Conservation (phyloP, 1,139 yeast genomes). For the Meyerozyma guilliermondii region DNA sequence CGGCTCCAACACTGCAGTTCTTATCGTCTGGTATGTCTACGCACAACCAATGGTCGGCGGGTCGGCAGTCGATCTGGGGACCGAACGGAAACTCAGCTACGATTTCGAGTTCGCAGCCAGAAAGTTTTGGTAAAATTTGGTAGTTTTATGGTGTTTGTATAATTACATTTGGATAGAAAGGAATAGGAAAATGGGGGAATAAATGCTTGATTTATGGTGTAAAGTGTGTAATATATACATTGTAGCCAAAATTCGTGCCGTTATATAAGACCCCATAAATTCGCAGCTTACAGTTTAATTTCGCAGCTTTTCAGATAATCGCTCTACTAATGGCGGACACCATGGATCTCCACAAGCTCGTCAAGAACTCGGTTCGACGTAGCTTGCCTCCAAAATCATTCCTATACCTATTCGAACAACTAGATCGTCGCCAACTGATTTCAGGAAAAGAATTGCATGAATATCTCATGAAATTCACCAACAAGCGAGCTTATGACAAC, state of each 20-base stretch:
- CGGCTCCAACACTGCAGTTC: background rate
- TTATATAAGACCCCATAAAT: background rate
- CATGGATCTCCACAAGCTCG: slow-evolving; percentile 11
- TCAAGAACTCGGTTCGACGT: slow-evolving; percentile 12
- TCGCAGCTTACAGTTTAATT: background rate
- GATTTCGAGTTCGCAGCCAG: background rate
- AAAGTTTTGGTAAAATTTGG: background rate
- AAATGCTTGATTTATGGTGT: background rate
- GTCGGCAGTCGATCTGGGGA: slow-evolving; percentile 1
- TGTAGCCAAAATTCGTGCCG: background rate
- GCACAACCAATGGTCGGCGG: background rate
- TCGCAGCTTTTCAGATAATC: background rate
- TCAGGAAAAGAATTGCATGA: slow-evolving; percentile 12
- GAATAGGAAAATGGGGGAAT: background rate
- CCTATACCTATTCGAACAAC: slow-evolving; percentile 12
- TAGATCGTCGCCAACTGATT: slow-evolving; percentile 11
- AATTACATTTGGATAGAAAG: background rate
- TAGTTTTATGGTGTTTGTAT: background rate
- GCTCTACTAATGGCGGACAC: background rate
- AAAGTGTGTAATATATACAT: too few relatives aligned
- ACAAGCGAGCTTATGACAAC: slow-evolving; percentile 6
- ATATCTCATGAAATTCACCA: slow-evolving; percentile 8
- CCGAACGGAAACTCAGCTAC: background rate
- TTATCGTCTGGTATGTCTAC: background rate
- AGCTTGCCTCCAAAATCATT: slow-evolving; percentile 11